These are phyloP conservation scores for Adenanthera pavonina DNA, from an alignment of 306 rosid genomes.

Conservation along the genomic window DNA sequence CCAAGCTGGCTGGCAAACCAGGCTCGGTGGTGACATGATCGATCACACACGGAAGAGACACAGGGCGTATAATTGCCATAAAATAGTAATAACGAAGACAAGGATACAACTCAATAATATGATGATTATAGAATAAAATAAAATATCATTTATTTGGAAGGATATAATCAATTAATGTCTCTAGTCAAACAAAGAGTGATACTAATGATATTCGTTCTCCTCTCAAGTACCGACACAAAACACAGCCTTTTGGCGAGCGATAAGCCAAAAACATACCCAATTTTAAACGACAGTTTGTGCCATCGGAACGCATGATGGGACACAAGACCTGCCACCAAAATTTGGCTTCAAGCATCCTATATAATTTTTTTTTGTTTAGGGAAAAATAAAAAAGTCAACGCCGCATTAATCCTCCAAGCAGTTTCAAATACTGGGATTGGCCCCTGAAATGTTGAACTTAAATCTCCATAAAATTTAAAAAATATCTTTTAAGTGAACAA, in stretches of 20 bases:
- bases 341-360: conserved; percentile 10
- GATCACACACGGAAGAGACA: conserved; percentile 2
- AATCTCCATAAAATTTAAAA: not conserved
- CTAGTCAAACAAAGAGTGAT: conserved; percentile 24
- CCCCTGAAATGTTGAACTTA: not conserved
- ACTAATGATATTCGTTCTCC: conserved; percentile 30
- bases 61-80: conserved; percentile 21
- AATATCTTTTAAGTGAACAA: not conserved
- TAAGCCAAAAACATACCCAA: not conserved
- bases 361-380: too few relatives aligned
- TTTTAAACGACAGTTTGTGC: not conserved
- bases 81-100: conserved; percentile 34
- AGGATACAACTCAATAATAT: conserved; percentile 31
- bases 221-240: conserved; percentile 5
- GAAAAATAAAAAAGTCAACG: not conserved
- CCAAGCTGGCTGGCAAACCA: conserved; percentile 37
- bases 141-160: not conserved
- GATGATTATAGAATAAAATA: not conserved
- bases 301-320: conserved; percentile 16
- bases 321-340: conserved; percentile 28
- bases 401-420: not conserved
- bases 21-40: too few relatives aligned
- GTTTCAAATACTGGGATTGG: conserved; percentile 7
- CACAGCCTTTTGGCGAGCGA: not conserved
- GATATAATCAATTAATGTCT: conserved; percentile 13